Base-by-base conservation (phyloP, 805 yeast species). In the Metschnikowia kunwiensis region DNA sequence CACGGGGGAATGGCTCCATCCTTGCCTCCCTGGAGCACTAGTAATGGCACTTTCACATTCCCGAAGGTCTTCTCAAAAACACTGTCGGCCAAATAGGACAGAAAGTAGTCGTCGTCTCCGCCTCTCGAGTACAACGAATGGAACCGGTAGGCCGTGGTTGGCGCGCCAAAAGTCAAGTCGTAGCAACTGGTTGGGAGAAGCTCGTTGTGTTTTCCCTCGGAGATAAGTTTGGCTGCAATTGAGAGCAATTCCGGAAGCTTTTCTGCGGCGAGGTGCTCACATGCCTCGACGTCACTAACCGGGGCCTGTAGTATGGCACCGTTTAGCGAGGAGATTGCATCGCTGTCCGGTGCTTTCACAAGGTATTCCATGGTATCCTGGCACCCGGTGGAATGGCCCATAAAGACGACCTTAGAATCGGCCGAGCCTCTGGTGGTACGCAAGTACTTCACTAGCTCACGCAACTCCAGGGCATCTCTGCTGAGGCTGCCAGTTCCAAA, bases 351-450 rank as follows among this genome's bases (percentile, higher is more conserved):
- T 5, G 40, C 39, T 29, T 70, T 70, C 28, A 77, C 55, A 11
- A 78, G 43, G 47, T 79, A 84, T 40, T 77, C 73, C 53, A 85
- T 63, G 1, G 78, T 72, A 53, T 86, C 86, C 57, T 86, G 95
- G 36, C 85, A 76, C 0, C 95, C 95, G 0, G 95, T 86, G 15
- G 91, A 85, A 51, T 84, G 91, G 12, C 95, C 95, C 71, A 80
- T 66, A 7, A 86, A 54, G 7, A 82, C 80, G 18, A 85, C 60
- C 42, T 70, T 76, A 24, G 60, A 49, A 34, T 74, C 58, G 6
- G 40, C 35, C 1, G 75, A 74, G 5, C 77, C 77, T 18, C 55
- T 39, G 3, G 56, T 48, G 1, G 70, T 54, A 31, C 71, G 64
- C 49, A 85, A 63, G 54, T 77, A 82, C 20, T 63, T 55, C 8